Conservation (phyloP, 2,329 filamentous ascomycete species). For the Trichoderma semiorbis region DNA sequence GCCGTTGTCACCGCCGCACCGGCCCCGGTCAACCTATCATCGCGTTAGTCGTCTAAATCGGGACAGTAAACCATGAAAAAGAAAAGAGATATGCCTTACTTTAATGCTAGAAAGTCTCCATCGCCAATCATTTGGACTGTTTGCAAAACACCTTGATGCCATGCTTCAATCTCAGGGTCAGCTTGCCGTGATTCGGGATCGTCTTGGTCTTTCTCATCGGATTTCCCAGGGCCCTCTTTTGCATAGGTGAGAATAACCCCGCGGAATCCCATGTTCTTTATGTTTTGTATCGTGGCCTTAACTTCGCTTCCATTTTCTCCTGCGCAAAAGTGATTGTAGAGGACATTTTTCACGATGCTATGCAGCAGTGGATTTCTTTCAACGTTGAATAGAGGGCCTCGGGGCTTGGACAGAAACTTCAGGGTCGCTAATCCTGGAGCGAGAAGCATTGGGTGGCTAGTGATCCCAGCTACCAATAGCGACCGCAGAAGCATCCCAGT, state of each 20-base stretch:
- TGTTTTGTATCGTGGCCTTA: conserved; percentile 38
- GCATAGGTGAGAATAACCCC: conserved; percentile 58
- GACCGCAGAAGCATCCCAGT: not conserved
- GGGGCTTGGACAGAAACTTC: not conserved
- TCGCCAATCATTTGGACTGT: conserved; percentile 32
- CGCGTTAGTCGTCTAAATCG: conserved; percentile 27
- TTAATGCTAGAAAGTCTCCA: conserved; percentile 37
- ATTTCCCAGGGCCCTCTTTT: conserved; percentile 39
- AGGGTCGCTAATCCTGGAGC: not conserved
- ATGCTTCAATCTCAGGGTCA: conserved; percentile 32
- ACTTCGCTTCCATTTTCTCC: conserved; percentile 49
- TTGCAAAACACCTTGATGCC: conserved; percentile 32
- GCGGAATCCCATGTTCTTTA: conserved; percentile 49
- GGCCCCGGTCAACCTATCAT: conserved; percentile 35
- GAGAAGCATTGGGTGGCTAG: conserved; percentile 4
- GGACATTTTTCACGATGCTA: conserved; percentile 40
- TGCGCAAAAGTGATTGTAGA: conserved; percentile 55
- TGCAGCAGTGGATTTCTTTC: not conserved
- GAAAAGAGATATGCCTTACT: conserved; percentile 29
- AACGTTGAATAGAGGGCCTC: not conserved
- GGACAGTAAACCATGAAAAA: not conserved
- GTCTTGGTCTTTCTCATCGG: not conserved
- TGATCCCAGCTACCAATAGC: not conserved
- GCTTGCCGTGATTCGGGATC: not conserved
- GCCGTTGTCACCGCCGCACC: conserved; percentile 38